These are phyloP conservation scores for Porphyrellus cyaneotinctus DNA, from an alignment of 768 basidiomycete species.

Conservation along the genomic window DNA sequence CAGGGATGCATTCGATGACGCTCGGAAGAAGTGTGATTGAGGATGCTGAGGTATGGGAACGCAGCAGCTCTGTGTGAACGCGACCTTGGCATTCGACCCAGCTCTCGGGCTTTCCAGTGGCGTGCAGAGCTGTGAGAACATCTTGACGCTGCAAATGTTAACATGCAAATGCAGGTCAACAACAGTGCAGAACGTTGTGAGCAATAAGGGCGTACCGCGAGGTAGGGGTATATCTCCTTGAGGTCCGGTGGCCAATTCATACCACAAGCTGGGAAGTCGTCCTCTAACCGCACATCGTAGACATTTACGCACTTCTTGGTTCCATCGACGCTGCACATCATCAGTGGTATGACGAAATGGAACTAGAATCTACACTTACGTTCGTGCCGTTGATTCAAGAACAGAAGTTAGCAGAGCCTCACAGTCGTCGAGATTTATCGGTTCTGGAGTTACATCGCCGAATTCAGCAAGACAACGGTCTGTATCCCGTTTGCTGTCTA, in stretches of 20 bases:
- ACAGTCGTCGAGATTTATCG: constrained; percentile 55
- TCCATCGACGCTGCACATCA: constrained; percentile 55
- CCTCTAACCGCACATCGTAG: constrained; percentile 91
- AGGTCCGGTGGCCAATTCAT: constrained; percentile 98
- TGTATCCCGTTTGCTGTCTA: constrained; percentile 49
- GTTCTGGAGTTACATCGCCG: constrained; percentile 44
- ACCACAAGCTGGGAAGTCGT: constrained; percentile 82
- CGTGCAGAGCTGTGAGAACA: constrained; percentile 82
- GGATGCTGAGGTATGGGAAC: constrained; percentile 53
- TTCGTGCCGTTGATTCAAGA: constrained; percentile 25
- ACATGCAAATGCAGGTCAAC: background rate
- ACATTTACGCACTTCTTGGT: constrained; percentile 82
- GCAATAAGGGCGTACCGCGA: constrained; percentile 57
- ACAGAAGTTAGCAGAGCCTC: constrained; percentile 50
- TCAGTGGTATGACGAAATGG: background rate
- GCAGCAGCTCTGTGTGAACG: constrained; percentile 68
- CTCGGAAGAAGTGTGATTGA: constrained; percentile 73
- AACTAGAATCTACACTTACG: constrained; percentile 15
- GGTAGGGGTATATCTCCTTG: constrained; percentile 64
- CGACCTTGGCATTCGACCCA: constrained; percentile 85
- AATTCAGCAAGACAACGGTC: constrained; percentile 54
- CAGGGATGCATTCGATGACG: constrained; percentile 72
- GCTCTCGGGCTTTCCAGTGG: constrained; percentile 62
- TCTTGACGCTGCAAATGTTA: constrained; percentile 56
- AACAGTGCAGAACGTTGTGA: background rate